Conservation (phyloP, 148 eudicot genomes). For the Vaccinium vitisidaea region DNA sequence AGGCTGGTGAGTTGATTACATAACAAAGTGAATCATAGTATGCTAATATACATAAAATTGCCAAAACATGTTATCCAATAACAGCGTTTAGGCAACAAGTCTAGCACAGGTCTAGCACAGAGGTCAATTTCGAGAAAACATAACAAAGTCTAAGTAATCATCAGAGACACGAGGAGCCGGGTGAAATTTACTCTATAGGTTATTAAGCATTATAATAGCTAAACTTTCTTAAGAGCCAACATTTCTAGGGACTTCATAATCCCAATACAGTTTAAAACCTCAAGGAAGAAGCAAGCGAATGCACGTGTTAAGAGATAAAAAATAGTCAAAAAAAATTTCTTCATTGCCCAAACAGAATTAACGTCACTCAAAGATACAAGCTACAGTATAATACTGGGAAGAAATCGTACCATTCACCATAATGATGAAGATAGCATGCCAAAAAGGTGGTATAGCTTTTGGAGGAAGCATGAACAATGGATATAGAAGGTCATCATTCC, state of each 20-base stretch:
- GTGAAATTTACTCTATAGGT: not conserved
- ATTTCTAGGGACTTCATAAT: not conserved
- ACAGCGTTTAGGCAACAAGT: not conserved
- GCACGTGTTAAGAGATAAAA: not conserved
- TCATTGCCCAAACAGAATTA: not conserved
- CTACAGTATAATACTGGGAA: not conserved
- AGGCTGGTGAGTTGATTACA: not conserved
- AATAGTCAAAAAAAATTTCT: not conserved
- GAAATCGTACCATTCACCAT: constrained; percentile 48
- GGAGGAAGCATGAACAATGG: constrained; percentile 91
- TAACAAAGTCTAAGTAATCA: not conserved
- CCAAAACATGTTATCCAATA: not conserved
- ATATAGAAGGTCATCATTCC: constrained; percentile 68
- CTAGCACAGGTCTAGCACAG: not conserved
- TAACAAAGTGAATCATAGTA: not conserved
- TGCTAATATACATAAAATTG: not conserved
- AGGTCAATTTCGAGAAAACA: not conserved
- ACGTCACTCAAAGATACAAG: not conserved
- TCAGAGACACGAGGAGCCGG: not conserved
- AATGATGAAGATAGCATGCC: constrained; percentile 88
- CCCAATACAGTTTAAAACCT: not conserved
- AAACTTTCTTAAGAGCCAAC: not conserved
- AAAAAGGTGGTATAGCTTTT: constrained; percentile 90
- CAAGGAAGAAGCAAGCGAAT: not conserved
- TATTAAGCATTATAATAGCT: not conserved